A percentile compares a stretch with the other conserved stretches of the same genome.
These are phyloP conservation scores for Tuber melanosporum DNA, from an alignment of 495 filamentous ascomycete genomes.

Conservation along the genomic window DNA sequence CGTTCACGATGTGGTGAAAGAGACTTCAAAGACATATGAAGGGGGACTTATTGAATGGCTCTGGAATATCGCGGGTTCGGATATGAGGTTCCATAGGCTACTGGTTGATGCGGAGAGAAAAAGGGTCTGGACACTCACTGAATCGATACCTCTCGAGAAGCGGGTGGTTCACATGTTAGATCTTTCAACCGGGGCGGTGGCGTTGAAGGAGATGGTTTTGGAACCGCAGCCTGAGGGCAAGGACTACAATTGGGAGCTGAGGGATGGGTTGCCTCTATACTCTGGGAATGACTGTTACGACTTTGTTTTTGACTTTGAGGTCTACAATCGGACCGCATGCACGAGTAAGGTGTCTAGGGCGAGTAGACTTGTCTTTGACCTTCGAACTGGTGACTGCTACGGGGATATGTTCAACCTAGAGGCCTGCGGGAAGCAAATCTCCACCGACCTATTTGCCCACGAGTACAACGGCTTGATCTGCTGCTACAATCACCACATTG, in stretches of 20 bases:
- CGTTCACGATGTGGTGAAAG: conserved; percentile 16
- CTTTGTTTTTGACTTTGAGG: not conserved
- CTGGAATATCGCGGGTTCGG: conserved; percentile 1
- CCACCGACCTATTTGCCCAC: not conserved
- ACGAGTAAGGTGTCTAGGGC: not conserved
- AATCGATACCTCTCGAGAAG: not conserved
- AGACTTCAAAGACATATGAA: conserved; percentile 16
- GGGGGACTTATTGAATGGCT: not conserved
- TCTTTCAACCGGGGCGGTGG: conserved; percentile 7
- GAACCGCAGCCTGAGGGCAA: not conserved
- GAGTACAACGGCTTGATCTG: not conserved
- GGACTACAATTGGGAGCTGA: not conserved
- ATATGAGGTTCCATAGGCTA: not conserved
- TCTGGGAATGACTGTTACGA: not conserved
- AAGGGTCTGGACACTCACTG: conserved; percentile 14
- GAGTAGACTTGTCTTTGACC: not conserved
- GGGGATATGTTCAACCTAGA: not conserved
- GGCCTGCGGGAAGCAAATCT: not conserved
- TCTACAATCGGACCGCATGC: not conserved
- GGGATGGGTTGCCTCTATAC: not conserved
- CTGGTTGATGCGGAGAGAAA: conserved; percentile 19
- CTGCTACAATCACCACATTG: conserved; percentile 1
- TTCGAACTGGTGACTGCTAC: not conserved
- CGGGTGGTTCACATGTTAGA: not conserved
- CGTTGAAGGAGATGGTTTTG: not conserved